These are phyloP conservation scores for Oryza meyeriana DNA, from an alignment of 176 grass and related monocot species.

Conservation along the genomic window DNA sequence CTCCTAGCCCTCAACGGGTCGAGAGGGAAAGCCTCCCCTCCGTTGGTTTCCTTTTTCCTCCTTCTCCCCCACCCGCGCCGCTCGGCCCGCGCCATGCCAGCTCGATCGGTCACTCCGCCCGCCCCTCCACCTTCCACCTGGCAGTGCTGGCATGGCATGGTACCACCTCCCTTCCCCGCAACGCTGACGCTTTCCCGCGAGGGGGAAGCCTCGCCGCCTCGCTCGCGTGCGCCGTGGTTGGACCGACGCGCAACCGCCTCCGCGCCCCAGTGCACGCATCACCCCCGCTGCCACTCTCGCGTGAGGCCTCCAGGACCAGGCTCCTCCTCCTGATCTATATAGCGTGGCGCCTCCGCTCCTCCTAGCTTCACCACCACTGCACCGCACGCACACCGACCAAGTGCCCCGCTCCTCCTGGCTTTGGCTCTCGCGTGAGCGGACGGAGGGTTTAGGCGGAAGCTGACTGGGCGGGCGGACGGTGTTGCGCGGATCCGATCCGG, in stretches of 20 bases:
- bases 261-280: not conserved
- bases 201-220: not conserved
- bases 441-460: conserved; percentile 24
- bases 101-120: not conserved
- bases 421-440: not conserved
- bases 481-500: conserved; percentile 25
- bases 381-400: not conserved
- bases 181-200: not conserved
- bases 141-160: not conserved
- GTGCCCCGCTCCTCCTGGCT: not conserved
- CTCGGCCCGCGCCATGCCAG: not conserved
- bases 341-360: not conserved
- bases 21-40: not conserved
- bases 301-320: conserved; percentile 6
- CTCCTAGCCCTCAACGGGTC: not conserved
- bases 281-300: conserved; percentile 7
- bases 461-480: not conserved
- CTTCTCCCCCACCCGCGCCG: not conserved
- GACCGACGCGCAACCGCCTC: conserved; percentile 39
- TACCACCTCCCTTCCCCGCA: not conserved
- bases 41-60: not conserved
- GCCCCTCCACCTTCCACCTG: not conserved
- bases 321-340: conserved; percentile 24
- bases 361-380: not conserved
- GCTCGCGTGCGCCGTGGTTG: not conserved